These are phyloP conservation scores for Physcomitrium patens DNA, from an alignment of 225 moss, liverwort and hornwort genomes.

Conservation along the genomic window DNA sequence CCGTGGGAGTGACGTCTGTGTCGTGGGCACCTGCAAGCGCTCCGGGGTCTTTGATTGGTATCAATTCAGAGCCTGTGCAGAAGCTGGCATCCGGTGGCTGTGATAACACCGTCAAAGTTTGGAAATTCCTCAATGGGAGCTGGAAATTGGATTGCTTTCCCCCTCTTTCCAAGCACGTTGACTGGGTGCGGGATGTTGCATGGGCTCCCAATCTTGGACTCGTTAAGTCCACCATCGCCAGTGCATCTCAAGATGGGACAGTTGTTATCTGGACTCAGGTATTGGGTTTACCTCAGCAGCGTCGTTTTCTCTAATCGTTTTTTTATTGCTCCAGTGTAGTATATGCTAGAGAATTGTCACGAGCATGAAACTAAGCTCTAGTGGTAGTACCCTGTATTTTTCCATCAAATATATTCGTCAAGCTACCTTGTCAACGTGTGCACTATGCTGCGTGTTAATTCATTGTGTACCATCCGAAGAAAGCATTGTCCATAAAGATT, in stretches of 20 bases:
- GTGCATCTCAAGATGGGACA: slow-evolving; percentile 71
- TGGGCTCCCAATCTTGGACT: slow-evolving; percentile 77
- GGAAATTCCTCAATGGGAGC: slow-evolving; percentile 59
- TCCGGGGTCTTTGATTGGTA: slow-evolving; percentile 60
- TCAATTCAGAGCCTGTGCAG: slow-evolving; percentile 47
- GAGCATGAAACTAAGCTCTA: neutral
- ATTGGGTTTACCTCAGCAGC: neutral
- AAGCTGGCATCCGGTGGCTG: slow-evolving; percentile 69
- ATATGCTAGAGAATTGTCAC: neutral
- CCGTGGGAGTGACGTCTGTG: slow-evolving; percentile 68
- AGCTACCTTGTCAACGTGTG: too few species aligned
- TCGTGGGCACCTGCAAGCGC: slow-evolving; percentile 69
- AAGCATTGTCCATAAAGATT: too few species aligned
- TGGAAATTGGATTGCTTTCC: slow-evolving; percentile 72
- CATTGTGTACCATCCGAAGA: too few species aligned
- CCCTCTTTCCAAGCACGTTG: slow-evolving; percentile 63
- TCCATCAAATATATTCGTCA: too few species aligned
- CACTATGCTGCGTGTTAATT: too few species aligned
- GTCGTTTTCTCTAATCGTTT: neutral
- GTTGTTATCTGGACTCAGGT: slow-evolving; percentile 68
- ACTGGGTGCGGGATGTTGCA: slow-evolving; percentile 74
- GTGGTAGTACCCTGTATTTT: neutral
- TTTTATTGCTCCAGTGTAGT: neutral
- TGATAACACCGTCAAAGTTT: slow-evolving; percentile 70
- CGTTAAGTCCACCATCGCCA: slow-evolving; percentile 67